Conservation (phyloP, 116 monocot genomes). For the Trichopus zeylanicus region DNA sequence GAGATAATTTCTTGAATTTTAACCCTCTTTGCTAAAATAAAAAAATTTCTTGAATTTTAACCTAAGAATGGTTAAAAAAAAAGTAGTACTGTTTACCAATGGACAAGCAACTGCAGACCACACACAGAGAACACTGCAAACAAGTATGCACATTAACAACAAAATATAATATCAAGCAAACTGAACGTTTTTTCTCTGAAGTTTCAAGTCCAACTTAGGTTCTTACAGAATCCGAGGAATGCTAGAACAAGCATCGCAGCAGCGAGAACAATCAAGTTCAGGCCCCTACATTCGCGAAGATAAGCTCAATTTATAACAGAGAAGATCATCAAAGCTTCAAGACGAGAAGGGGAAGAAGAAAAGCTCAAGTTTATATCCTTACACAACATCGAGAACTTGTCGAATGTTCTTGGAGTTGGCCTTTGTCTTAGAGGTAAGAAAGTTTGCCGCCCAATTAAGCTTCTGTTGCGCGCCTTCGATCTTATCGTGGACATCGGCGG, state of each 20-base stretch:
- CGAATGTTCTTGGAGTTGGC: slow-evolving; percentile 46
- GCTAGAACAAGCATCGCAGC: slow-evolving; percentile 64
- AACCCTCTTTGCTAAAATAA: too few relatives aligned
- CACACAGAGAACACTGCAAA: slow-evolving; percentile 72
- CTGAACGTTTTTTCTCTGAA: neutral
- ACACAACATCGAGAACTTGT: slow-evolving; percentile 42
- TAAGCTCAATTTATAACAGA: too few relatives aligned
- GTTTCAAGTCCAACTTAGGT: too few relatives aligned
- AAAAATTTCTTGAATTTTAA: too few relatives aligned
- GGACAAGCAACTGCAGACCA: slow-evolving; percentile 55
- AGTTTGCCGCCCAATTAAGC: slow-evolving; percentile 45
- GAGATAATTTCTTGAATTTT: neutral
- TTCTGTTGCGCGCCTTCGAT: slow-evolving; percentile 55
- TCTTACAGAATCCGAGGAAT: slow-evolving; percentile 43
- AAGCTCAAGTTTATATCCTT: slow-evolving; percentile 1
- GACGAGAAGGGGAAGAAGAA: neutral
- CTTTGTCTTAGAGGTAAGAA: slow-evolving; percentile 27
- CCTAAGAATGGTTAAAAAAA: neutral
- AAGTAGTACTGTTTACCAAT: slow-evolving; percentile 36
- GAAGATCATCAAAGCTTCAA: too few relatives aligned
- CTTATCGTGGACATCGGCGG: slow-evolving; percentile 29
- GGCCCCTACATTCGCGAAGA: slow-evolving; percentile 57
- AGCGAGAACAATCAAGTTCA: slow-evolving; percentile 49
- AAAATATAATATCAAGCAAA: neutral
- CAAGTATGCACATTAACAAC: neutral